Evolutionary conservation across 208 protist species (phyloP).

Genomic region (Tritrichomonas foetus): DNA sequence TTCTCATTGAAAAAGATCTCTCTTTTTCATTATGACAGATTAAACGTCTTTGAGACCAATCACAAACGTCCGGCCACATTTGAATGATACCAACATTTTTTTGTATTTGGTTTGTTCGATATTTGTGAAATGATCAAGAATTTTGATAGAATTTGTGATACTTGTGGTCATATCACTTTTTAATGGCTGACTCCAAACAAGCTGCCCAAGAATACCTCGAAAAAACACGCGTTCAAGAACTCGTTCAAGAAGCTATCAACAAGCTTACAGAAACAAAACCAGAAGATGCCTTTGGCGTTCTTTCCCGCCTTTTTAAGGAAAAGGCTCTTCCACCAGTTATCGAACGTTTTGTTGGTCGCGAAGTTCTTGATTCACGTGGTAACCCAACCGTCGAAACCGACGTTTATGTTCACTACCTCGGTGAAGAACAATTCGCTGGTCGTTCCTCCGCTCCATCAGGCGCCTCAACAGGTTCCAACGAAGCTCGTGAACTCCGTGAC

Average conservation of each 20-base stretch:
- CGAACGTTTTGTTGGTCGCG: too few species aligned
- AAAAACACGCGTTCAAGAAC: not conserved
- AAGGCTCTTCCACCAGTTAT: not conserved
- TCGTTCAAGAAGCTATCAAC: not conserved
- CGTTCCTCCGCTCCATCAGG: conserved; percentile 78
- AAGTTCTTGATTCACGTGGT: too few species aligned
- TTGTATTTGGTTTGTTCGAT: too few species aligned
- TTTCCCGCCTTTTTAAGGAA: not conserved
- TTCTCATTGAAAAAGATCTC: too few species aligned
- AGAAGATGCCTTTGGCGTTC: not conserved
- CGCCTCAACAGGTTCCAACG: conserved; percentile 95
- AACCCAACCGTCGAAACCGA: conserved; percentile 32
- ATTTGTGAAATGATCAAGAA: too few species aligned
- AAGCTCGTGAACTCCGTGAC: conserved; percentile 89
- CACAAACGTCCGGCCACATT: too few species aligned
- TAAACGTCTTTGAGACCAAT: too few species aligned
- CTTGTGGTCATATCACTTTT: too few species aligned
- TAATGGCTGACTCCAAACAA: too few species aligned
- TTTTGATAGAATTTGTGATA: too few species aligned
- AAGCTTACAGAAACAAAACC: not conserved
- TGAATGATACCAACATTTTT: too few species aligned
- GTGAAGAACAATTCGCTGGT: not conserved
- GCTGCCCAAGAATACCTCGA: not conserved
- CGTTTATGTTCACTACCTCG: not conserved
- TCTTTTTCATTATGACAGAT: too few species aligned